Evolutionary conservation across 495 filamentous ascomycete genomes (phyloP), one percentile per base, ranked within the genome.

Genomic region (Penicillium roqueforti): DNA sequence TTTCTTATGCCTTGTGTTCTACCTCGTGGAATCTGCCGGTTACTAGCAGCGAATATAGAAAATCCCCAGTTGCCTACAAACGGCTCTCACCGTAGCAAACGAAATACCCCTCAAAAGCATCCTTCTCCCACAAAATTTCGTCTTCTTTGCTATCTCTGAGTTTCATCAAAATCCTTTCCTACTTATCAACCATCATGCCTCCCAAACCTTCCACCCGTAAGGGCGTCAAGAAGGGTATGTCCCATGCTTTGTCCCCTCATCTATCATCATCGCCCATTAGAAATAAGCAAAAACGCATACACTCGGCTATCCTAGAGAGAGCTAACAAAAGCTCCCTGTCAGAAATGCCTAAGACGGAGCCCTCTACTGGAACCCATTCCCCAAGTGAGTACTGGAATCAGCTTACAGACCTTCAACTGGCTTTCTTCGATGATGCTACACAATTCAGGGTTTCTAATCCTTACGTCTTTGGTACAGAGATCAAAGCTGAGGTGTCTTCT

Each of bases 381-480:
- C 26, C 44, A 34, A 34, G 44, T 47, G 29, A 47, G 44, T 47
- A 47, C 11, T 34, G 29, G 18, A 22, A 47, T 34, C 44, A 34
- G 2, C 9, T n/a, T 10, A 7, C 26, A 29, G 22, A 25, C 7
- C 16, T 25, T 25, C 43, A 19, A 18, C 25, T 3, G n/a, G 14
- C n/a, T 26, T 29, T 19, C 4, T 26, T 29, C 1, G 4, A 31
- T 45, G 3, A n/a, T n/a, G 4, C 25, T 29, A 45, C 4, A 5
- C 4, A 8, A 13, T 6, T 13, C 11, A 11, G 2, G 0, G 11
- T 6, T 22, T 47, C 18, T 47, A n/a, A 47, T 18, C 40, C 16
- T 6, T n/a, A 44, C n/a, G 2, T 1, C 7, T 6, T 16, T 11
- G 25, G 6, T 18, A 13, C 25, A 44, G 41, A 44, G 14, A 44